Conservation (phyloP, 768 basidiomycete genomes). For the Suillus paluster region DNA sequence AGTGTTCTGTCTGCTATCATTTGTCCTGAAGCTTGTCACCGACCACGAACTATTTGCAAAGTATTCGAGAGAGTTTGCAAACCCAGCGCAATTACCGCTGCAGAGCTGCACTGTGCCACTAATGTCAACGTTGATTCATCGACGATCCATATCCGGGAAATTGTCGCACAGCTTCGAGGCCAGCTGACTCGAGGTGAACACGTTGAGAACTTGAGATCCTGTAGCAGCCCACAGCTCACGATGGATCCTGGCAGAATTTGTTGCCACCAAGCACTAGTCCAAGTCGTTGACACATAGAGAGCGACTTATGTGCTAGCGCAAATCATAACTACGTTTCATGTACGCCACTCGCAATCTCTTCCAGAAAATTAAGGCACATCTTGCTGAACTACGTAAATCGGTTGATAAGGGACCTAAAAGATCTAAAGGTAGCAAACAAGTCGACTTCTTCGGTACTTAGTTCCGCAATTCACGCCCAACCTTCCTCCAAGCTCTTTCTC, state of each 20-base stretch:
- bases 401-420: background rate
- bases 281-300: background rate
- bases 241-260: background rate
- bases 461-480: conserved; percentile 33
- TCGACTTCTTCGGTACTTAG: too few species aligned
- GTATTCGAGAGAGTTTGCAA: background rate
- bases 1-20: too few species aligned
- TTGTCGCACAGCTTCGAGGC: background rate
- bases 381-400: background rate
- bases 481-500: conserved; percentile 45
- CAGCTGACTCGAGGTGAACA: background rate
- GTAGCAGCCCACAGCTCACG: background rate
- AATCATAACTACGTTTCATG: background rate
- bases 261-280: too few species aligned
- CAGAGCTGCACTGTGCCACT: too few species aligned
- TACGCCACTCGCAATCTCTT: background rate
- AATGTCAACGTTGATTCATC: too few species aligned
- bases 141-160: background rate
- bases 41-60: too few species aligned
- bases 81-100: background rate
- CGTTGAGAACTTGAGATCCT: conserved; percentile 3
- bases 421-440: too few species aligned
- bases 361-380: background rate
- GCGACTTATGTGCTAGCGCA: background rate
- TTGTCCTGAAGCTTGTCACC: too few species aligned